Conservation (phyloP, 139 green algal species). For the Tetraselmis striata region DNA sequence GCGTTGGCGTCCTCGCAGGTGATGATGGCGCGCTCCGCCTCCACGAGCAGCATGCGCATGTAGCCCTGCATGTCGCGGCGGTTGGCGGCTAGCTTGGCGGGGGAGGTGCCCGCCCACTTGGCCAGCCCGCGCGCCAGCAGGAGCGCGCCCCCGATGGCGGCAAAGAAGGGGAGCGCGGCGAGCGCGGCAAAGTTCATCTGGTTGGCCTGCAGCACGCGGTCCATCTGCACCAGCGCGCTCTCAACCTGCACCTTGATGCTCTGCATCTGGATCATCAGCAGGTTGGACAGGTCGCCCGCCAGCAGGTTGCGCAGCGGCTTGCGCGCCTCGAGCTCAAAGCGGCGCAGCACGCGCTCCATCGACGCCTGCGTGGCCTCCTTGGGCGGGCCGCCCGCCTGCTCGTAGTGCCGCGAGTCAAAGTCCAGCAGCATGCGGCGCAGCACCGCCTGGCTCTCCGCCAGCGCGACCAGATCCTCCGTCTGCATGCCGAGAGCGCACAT, state of each 20-base stretch:
- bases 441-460: background rate
- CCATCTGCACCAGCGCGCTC: conserved; percentile 10
- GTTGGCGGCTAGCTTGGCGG: background rate
- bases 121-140: background rate
- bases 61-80: background rate
- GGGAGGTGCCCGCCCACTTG: background rate
- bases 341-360: background rate
- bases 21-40: background rate
- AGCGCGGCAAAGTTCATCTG: conserved; percentile 8
- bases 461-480: background rate
- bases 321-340: background rate
- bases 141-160: background rate
- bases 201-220: conserved; percentile 1
- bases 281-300: background rate
- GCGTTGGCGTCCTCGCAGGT: background rate
- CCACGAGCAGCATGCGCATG: conserved; percentile 4
- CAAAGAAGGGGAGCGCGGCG: background rate
- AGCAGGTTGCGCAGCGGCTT: background rate
- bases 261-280: conserved; percentile 11
- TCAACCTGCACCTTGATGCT: conserved; percentile 4
- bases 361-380: background rate
- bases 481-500: no score
- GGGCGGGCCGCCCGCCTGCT: background rate
- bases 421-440: conserved; percentile 1
- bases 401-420: background rate